A percentile compares a stretch with the other conserved stretches of the same genome.
Conservation (phyloP, 129 eudicot species). For the Centella asiatica region DNA sequence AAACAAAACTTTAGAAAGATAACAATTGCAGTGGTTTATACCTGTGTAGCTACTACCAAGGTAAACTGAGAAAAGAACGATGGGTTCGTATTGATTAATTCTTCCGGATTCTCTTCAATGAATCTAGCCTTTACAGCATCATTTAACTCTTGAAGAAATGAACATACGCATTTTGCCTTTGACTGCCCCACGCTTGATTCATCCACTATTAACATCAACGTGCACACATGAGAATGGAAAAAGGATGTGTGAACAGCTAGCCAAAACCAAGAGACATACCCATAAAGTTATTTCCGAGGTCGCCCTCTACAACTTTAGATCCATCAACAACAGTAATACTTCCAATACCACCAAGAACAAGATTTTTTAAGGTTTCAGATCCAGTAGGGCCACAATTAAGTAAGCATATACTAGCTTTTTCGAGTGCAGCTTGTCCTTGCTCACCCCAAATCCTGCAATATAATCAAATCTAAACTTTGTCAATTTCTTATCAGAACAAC, state of each 20-base stretch:
- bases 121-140: slow-evolving; percentile 95
- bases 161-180: slow-evolving; percentile 84
- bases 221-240: background rate
- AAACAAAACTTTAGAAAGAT: background rate
- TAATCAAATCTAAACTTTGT: background rate
- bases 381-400: slow-evolving; percentile 99
- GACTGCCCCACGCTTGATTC: slow-evolving; percentile 83
- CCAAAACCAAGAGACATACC: slow-evolving; percentile 36
- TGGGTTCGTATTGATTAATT: slow-evolving; percentile 69
- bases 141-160: slow-evolving; percentile 85
- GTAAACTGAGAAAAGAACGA: slow-evolving; percentile 94
- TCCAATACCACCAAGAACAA: slow-evolving; percentile 97
- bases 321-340: slow-evolving; percentile 93
- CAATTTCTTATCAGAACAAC: background rate
- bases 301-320: slow-evolving; percentile 79
- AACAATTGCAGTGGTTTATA: slow-evolving; percentile 14
- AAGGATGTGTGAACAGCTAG: background rate
- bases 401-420: slow-evolving; percentile 89
- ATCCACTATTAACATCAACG: slow-evolving; percentile 40
- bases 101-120: slow-evolving; percentile 79
- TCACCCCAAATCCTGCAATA: slow-evolving; percentile 97
- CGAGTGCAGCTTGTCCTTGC: slow-evolving; percentile 95
- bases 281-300: slow-evolving; percentile 91
- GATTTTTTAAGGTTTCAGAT: slow-evolving; percentile 83
- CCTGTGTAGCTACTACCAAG: slow-evolving; percentile 95